Base-by-base conservation (phyloP, 1,139 yeast genomes). In the Taphrina betulina region DNA sequence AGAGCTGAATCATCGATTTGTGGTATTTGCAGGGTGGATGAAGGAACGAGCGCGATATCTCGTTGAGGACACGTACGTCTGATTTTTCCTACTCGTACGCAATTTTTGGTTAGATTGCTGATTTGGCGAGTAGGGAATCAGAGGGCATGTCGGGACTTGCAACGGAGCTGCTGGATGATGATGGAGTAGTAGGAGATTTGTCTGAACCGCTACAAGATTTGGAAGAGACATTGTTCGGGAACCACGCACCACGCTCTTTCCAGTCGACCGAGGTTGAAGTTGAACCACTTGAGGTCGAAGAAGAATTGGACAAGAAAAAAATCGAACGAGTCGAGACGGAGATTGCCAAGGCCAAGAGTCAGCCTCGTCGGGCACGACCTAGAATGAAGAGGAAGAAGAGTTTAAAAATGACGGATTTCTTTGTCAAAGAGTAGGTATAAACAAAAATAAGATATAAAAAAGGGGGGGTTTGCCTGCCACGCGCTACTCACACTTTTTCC, bases 1-100 rank as follows among this genome's bases (percentile, higher is more conserved):
- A 59, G 79, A 81, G 7, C 74, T 89, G 58, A 89, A 89, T 66
- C 90, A 96, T 79, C 61, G 65, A 10, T 64, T 64, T 43, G 57
- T 31, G 10, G 58, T 50, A 12, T 57, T 37, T 41, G 51, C 43
- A 17, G 54, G 58, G 5, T 57, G 60, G 60, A 38, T 22, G 40
- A 24, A 24, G 14, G 57, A 43, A 26, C 46, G 40, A 5, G 51
- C 51, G 34, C 22, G 28, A 5, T 36, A 34, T 16, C 17, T 52
- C 20, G 56, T 36, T 12, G 42, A 31, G n/a, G 43, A 52, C 26
- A 44, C 43, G 51, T 42, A 52, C 35, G 56, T 43, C 12, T 52
- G 29, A 29, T 3, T 24, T n/a, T n/a, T n/a, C n/a, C n/a, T n/a
- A n/a, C n/a, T n/a, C n/a, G n/a, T n/a, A n/a, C n/a, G n/a, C n/a